These are phyloP conservation scores for Cryptosporidium ubiquitum DNA, from an alignment of 169 alveolate species.

Conservation along the genomic window DNA sequence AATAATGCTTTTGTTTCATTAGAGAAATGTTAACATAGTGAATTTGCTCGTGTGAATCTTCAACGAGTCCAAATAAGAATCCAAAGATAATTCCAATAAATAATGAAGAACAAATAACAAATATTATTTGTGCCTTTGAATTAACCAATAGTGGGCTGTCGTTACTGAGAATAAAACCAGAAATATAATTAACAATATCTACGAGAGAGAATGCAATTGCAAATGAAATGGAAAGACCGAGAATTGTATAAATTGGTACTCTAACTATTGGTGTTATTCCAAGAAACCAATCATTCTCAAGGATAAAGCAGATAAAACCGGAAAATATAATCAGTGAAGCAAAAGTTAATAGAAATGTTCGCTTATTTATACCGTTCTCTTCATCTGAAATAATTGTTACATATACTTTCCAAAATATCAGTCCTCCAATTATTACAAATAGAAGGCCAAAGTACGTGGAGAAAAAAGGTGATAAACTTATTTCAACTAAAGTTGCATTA, in stretches of 20 bases:
- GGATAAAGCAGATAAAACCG: conserved; percentile 91
- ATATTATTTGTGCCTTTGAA: conserved; percentile 86
- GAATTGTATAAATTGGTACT: conserved; percentile 92
- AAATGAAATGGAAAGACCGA: conserved; percentile 94
- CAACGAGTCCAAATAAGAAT: conserved; percentile 93
- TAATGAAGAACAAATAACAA: conserved; percentile 88
- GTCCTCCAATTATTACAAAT: conserved; percentile 88
- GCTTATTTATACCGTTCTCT: conserved; percentile 68
- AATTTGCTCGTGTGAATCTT: conserved; percentile 90
- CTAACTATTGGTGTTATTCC: conserved; percentile 82
- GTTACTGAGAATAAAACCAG: conserved; percentile 85
- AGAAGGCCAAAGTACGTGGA: conserved; percentile 91
- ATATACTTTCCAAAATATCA: conserved; percentile 88
- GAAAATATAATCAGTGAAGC: conserved; percentile 84
- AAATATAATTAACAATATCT: conserved; percentile 89
- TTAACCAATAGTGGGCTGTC: conserved; percentile 91
- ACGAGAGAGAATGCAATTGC: conserved; percentile 92
- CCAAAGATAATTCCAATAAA: conserved; percentile 95
- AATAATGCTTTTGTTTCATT: conserved; percentile 90
- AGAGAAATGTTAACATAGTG: conserved; percentile 91
- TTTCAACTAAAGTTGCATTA: conserved; percentile 92
- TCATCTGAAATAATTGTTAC: conserved; percentile 73
- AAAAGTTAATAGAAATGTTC: conserved; percentile 72
- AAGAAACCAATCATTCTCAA: conserved; percentile 91
- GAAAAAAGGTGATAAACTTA: conserved; percentile 90